Conservation (phyloP, 2,329 filamentous ascomycete species). For the Aspergillus sp. region DNA sequence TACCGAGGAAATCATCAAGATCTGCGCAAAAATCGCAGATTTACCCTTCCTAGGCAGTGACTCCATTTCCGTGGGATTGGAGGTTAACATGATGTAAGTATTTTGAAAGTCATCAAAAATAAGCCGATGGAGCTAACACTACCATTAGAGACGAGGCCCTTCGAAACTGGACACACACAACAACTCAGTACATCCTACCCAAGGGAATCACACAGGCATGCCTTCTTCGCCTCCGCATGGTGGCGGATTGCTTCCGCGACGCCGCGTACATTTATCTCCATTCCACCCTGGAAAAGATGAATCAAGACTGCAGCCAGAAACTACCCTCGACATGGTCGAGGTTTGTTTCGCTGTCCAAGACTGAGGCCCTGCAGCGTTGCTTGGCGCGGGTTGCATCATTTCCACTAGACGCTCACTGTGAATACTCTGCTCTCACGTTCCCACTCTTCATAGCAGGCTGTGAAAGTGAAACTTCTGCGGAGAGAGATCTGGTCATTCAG, state of each 20-base stretch:
- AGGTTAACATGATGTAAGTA: slow-evolving; percentile 26
- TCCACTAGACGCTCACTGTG: slow-evolving; percentile 28
- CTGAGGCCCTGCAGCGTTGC: slow-evolving; percentile 21
- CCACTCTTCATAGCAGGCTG: slow-evolving; percentile 33
- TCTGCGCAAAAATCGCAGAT: slow-evolving; percentile 29
- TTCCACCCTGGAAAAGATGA: slow-evolving; percentile 28
- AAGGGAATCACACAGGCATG: slow-evolving; percentile 21
- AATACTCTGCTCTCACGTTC: slow-evolving; percentile 34
- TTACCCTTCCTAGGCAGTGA: slow-evolving; percentile 19
- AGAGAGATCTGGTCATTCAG: slow-evolving; percentile 20
- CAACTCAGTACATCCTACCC: slow-evolving; percentile 25
- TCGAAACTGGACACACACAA: slow-evolving; percentile 23
- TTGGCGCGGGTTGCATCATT: slow-evolving; percentile 19
- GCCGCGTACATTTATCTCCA: slow-evolving; percentile 33
- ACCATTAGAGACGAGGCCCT: slow-evolving; percentile 26
- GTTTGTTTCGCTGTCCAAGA: slow-evolving; percentile 23
- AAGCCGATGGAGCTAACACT: background rate
- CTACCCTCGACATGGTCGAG: slow-evolving; percentile 3
- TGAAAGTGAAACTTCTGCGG: slow-evolving; percentile 17
- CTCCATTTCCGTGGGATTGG: slow-evolving; percentile 15
- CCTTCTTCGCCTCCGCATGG: slow-evolving; percentile 27
- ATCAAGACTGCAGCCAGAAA: slow-evolving; percentile 1
- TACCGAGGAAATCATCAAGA: slow-evolving; percentile 30
- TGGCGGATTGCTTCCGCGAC: slow-evolving; percentile 34
- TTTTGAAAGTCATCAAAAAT: background rate